These are phyloP conservation scores for Raphanus sativus DNA, from an alignment of 345 rosid species.

Conservation along the genomic window DNA sequence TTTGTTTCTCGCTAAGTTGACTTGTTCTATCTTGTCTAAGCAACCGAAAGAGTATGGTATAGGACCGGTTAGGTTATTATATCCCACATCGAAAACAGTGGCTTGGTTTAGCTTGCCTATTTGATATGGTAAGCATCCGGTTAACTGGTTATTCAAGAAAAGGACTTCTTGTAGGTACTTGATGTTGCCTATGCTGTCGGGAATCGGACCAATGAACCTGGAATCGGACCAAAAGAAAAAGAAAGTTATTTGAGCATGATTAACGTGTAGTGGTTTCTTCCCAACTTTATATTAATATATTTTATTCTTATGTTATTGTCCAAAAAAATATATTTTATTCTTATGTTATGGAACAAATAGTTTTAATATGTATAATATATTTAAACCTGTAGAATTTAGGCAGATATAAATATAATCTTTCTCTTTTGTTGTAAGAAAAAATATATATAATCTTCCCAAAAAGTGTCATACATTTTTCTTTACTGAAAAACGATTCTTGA, in stretches of 20 bases:
- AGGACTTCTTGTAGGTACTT: slow-evolving; percentile 56
- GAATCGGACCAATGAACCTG: background rate
- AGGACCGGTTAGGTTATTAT: slow-evolving; percentile 64
- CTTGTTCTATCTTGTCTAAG: slow-evolving; percentile 57
- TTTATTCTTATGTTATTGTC: too few species aligned
- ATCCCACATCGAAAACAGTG: slow-evolving; percentile 54
- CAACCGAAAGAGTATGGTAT: slow-evolving; percentile 66
- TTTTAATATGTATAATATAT: too few species aligned
- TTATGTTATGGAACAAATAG: too few species aligned
- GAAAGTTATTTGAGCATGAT: background rate
- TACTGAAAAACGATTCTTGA: too few species aligned
- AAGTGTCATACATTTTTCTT: too few species aligned
- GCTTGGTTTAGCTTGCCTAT: slow-evolving; percentile 59
- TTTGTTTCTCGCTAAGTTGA: slow-evolving; percentile 60
- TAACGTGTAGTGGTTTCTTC: too few species aligned
- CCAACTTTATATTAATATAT: too few species aligned
- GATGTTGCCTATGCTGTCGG: slow-evolving; percentile 48
- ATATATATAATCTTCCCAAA: too few species aligned
- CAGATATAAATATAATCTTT: too few species aligned
- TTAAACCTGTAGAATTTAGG: too few species aligned
- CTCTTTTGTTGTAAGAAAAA: too few species aligned
- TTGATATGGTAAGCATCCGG: slow-evolving; percentile 81
- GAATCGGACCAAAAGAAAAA: background rate
- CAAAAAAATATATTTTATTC: too few species aligned
- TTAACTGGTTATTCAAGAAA: slow-evolving; percentile 60